Percentiles rank a stretch among this genome's conserved stretches.
These are phyloP conservation scores for Leishmania aethiopica DNA, from an alignment of 208 protist species.

Conservation along the genomic window DNA sequence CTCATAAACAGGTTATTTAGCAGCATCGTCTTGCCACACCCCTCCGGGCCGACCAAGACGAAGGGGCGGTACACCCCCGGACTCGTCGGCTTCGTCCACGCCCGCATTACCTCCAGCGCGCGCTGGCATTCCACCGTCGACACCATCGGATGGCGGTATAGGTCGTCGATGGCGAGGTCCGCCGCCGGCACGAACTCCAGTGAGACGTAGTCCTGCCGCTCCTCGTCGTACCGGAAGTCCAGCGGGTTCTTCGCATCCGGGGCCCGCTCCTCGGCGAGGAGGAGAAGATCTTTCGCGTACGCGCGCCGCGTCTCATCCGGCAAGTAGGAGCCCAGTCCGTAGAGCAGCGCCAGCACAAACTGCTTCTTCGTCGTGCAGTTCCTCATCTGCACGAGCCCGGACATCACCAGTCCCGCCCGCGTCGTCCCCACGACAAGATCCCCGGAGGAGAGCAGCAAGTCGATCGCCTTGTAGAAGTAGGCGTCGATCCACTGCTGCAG, in stretches of 20 bases:
- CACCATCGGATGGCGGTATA: constrained; percentile 91
- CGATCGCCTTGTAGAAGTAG: constrained; percentile 94
- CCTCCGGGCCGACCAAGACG: constrained; percentile 97
- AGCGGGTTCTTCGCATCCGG: constrained; percentile 88
- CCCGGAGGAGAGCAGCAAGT: constrained; percentile 74
- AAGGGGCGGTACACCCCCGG: constrained; percentile 92
- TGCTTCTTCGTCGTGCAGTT: constrained; percentile 85
- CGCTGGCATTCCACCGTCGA: constrained; percentile 95
- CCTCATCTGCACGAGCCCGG: constrained; percentile 93
- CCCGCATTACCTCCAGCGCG: constrained; percentile 86
- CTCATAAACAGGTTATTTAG: constrained; percentile 88
- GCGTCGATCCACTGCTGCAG: constrained; percentile 91
- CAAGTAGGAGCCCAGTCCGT: constrained; percentile 95
- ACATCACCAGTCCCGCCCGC: constrained; percentile 92
- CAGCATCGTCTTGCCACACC: constrained; percentile 96
- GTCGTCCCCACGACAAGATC: constrained; percentile 92
- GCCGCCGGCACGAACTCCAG: constrained; percentile 80
- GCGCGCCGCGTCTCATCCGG: constrained; percentile 69
- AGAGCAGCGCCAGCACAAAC: constrained; percentile 92
- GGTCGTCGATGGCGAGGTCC: constrained; percentile 85
- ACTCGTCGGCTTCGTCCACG: constrained; percentile 89
- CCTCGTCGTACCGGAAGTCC: constrained; percentile 85
- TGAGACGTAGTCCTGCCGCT: constrained; percentile 52
- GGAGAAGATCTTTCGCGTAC: constrained; percentile 92
- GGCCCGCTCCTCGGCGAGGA: constrained; percentile 80